Base-by-base conservation (phyloP, 1,284 basidiomycete species). In the Sphagnurus paluster region DNA sequence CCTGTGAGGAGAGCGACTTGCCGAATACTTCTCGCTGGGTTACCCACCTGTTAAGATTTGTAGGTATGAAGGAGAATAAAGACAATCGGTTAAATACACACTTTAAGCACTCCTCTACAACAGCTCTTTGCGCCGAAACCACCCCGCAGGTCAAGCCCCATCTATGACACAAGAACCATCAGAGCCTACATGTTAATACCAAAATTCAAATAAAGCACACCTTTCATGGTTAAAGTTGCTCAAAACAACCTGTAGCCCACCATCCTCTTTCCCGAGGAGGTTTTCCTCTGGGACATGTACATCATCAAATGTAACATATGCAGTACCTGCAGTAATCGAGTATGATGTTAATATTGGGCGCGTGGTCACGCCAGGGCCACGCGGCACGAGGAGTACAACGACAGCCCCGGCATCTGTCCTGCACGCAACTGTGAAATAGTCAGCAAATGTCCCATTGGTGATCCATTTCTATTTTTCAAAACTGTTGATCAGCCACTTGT, bases 231-330 rank as follows among this genome's bases (percentile, higher is more conserved):
- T 80, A 62, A 81, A 90, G 66, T 90, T 90, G 46, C 65, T 85
- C n/a, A 89, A 69, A 59, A 96, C 91, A 56, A 97, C 92, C 48
- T 80, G 80, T 65, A 98, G 76, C 42, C 95, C 95, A 46, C 84
- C 82, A 46, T 92, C 88, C 52, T 92, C 87, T 55, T 84, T 76
- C 17, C 95, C 95, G 13, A 98, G 78, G 40, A 91, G 90, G 67
- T 98, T 86, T 47, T 82, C 81, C n/a, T 87, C 76, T 5, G 92
- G 92, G 1, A 93, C 90, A 58, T 82, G 81, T 53, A 92, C 90
- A 54, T 94, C 87, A 65, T 93, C 89, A 59, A 93, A 94, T 0
- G 87, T 93, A 56, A 95, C 77, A 63, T 84, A 94, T 5, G 89
- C 90, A 1, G 91, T 94, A 6, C 90, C 90, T 2, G 90, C 87